Evolutionary conservation across 306 rosid species (phyloP).

Genomic region (Citrullus colocynthis): DNA sequence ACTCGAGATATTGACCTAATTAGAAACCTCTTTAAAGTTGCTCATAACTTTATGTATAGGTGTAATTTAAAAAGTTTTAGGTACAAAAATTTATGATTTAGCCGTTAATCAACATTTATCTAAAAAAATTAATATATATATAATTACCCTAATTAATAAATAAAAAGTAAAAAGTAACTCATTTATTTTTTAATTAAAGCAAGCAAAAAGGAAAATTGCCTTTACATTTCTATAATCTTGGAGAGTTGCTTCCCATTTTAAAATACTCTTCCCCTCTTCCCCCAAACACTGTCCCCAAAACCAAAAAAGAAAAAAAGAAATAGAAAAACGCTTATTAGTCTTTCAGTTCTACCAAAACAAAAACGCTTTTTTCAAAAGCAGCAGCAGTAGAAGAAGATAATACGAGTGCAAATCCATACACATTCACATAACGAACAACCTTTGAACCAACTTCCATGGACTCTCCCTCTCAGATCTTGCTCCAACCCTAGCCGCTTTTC

Average conservation of each 20-base stretch:
- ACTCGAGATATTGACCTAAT: no score
- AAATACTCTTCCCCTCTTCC: not conserved
- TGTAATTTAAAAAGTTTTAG: no score
- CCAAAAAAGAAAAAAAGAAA: not conserved
- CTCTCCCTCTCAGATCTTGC: constrained; percentile 45
- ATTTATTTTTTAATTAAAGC: not conserved
- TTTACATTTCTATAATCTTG: not conserved
- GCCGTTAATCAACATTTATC: no score
- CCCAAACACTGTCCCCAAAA: not conserved
- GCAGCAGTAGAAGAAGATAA: not conserved
- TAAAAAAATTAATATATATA: not conserved
- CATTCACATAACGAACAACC: not conserved
- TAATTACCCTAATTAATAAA: not conserved
- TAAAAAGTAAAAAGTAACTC: not conserved
- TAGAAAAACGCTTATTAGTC: not conserved
- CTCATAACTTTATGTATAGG: no score
- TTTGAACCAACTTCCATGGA: constrained; percentile 29
- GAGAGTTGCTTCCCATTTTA: not conserved
- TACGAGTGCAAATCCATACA: not conserved
- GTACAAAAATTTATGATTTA: no score
- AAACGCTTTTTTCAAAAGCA: not conserved
- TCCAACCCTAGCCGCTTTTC: constrained; percentile 18
- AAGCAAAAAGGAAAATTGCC: not conserved
- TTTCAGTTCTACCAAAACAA: not conserved
- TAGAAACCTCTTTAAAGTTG: no score